Evolutionary conservation across 2,329 filamentous ascomycete species (phyloP), one percentile per base, ranked within the genome.

Genomic region (Xylariaceae sp.): DNA sequence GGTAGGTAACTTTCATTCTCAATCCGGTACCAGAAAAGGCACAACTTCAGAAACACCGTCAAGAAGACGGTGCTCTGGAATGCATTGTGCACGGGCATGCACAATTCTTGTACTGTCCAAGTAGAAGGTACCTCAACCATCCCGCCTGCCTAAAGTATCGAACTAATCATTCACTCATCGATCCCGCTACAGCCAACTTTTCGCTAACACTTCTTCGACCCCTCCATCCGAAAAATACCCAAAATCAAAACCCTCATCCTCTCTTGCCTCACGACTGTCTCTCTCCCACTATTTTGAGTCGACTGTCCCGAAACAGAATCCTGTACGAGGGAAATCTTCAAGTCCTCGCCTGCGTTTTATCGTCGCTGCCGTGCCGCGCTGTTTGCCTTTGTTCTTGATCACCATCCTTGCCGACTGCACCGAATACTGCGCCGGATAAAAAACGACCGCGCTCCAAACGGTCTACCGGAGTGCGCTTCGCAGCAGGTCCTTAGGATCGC

Each of bases 141-240:
- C 53, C 40, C 47, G 35, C 19, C 29, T 49, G 47, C 50, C 11
- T 39, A 45, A 35, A 51, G 56, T 55, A 54, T 56, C 58, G 54
- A 59, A 51, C 46, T 39, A 50, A 46, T 40, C 53, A 44, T 54
- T 47, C 41, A 29, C 51, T 47, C 42, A 39, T 50, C 40, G 26
- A 57, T 60, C 56, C 58, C 58, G 54, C 58, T 56, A 37, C 8
- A 11, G 35, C 12, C 35, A 37, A 37, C 35, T n/a, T 40, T 40
- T 40, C 39, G n/a, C 39, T 19, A 26, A 40, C 12, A 19, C 12
- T 40, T 40, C 49, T 53, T 51, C 48, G 51, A 60, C 56, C 59
- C 56, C 54, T 59, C 56, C 55, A 60, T 60, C 42, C 50, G 47
- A 53, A 19, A 19, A 19, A 19, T 19, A 19, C 19, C 19, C 19